Base-by-base conservation (phyloP, 2,329 filamentous ascomycete genomes). In the Macrophomina pseudophaseolina region DNA sequence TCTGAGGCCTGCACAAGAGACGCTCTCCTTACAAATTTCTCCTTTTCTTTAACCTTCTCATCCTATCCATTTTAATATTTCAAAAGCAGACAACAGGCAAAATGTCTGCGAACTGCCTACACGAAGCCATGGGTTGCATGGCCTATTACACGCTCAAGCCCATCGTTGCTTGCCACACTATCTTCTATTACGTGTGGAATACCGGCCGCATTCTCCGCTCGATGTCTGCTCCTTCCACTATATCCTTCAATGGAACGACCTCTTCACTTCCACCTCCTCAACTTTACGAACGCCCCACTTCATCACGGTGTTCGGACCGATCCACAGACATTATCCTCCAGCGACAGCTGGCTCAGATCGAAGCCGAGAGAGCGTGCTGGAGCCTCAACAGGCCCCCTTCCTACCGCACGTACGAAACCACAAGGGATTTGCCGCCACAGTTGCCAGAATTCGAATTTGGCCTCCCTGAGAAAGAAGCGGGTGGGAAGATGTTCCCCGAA, bases 71-170 rank as follows among this genome's bases (percentile, higher is more conserved):
- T n/a, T 23, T 33, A 33, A 33, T 33, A 2, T 18, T 18, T 14
- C 7, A 5, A 33, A 18, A 28, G 9, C 7, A 38, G 18, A 18
- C 16, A 54, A 16, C 23, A 28, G 9, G 8, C 28, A 23, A 18
- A 35, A 64, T 65, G 62, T 7, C 16, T 11, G 28, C 23, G 35
- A 18, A 33, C 40, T 53, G 38, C 16, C 3, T 65, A 16, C 23
- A 48, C 28, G 30, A 46, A 3, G 52, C 44, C 40, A 18, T 40
- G 1, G 62, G 62, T 6, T 65, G 38, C 28, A n/a, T 65, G 28
- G 46, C 51, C 42, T 65, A 56, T 40, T 65, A 56, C 38, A 56
- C 49, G 9, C 4, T 56, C 44, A 44, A 32, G 32, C 62, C 62
- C 32, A 1, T 65, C 3, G 32, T 65, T n/a, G 35, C 16, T 5